phyloP scores from a whole-genome alignment of 208 protist species.

The Eutreptiella sp. region DNA sequence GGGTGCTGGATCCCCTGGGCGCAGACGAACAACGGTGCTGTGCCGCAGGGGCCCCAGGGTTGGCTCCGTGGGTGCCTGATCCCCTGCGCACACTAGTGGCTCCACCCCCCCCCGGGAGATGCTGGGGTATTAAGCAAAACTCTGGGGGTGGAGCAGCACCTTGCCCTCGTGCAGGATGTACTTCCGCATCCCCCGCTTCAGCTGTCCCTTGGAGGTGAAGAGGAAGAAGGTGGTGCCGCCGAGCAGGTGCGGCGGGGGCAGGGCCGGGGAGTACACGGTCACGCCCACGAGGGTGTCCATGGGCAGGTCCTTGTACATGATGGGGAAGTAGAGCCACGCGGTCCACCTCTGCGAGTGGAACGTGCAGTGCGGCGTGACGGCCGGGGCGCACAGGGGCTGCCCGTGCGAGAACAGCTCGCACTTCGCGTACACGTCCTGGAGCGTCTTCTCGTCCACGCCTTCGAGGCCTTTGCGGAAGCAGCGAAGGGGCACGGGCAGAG shows the following conservation, averaged over 20 bases:
- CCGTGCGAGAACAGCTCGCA: neutral
- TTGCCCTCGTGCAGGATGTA: slow-evolving; percentile 30
- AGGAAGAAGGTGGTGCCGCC: slow-evolving; percentile 37
- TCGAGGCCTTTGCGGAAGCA: too few relatives aligned
- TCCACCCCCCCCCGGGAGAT: too few relatives aligned
- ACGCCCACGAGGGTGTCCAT: slow-evolving; percentile 58
- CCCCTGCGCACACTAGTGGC: too few relatives aligned
- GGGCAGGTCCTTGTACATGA: slow-evolving; percentile 69
- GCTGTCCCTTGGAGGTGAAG: slow-evolving; percentile 45
- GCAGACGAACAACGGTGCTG: too few relatives aligned
- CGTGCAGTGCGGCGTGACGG: slow-evolving; percentile 6
- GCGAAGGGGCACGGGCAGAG: too few relatives aligned
- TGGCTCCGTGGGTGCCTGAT: too few relatives aligned
- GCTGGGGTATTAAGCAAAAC: too few relatives aligned
- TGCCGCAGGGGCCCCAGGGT: too few relatives aligned
- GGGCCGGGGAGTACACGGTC: slow-evolving; percentile 38
- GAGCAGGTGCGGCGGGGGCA: slow-evolving; percentile 24
- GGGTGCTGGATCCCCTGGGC: too few relatives aligned
- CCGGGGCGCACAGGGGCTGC: neutral
- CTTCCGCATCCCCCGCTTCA: slow-evolving; percentile 43
- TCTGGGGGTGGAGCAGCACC: too few relatives aligned
- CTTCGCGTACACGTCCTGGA: slow-evolving; percentile 16
- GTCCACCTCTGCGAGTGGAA: slow-evolving; percentile 32
- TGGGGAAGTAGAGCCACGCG: slow-evolving; percentile 51
- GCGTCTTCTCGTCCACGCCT: too few relatives aligned